phyloP scores from a whole-genome alignment of 176 grass and related monocot genomes.

The Oryza longistaminata region DNA sequence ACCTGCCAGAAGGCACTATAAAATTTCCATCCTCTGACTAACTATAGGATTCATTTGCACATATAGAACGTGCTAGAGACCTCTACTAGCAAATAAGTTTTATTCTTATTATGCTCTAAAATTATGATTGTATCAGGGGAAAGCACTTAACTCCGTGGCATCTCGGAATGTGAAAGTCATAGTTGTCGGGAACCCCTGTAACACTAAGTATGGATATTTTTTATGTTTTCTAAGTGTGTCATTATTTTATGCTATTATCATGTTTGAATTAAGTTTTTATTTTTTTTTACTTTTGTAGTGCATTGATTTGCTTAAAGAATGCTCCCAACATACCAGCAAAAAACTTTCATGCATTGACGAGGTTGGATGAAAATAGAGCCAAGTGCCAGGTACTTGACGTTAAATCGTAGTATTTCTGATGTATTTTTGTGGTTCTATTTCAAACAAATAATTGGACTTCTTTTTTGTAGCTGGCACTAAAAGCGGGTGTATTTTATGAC shows the following conservation, averaged over 20 bases:
- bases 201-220: slow-evolving; percentile 71
- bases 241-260: not conserved
- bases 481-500: slow-evolving; percentile 98
- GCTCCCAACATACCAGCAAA: slow-evolving; percentile 82
- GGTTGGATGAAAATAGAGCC: slow-evolving; percentile 98
- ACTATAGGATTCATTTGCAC: not conserved
- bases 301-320: slow-evolving; percentile 95
- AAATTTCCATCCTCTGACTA: not conserved
- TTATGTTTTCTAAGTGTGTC: slow-evolving; percentile 9
- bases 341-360: slow-evolving; percentile 89
- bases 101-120: slow-evolving; percentile 33
- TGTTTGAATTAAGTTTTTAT: slow-evolving; percentile 27
- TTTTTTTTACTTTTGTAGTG: slow-evolving; percentile 44
- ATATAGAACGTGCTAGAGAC: not conserved
- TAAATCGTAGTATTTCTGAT: not conserved
- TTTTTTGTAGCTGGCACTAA: slow-evolving; percentile 77
- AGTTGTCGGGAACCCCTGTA: slow-evolving; percentile 95
- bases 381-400: slow-evolving; percentile 79
- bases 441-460: slow-evolving; percentile 16
- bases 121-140: slow-evolving; percentile 69
- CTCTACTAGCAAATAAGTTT: not conserved
- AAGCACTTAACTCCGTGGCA: slow-evolving; percentile 92
- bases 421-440: slow-evolving; percentile 22
- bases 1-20: not conserved
- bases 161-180: slow-evolving; percentile 85